Evolutionary conservation across 257 asterid genomes (phyloP).

Genomic region (Solanum appendiculatum): DNA sequence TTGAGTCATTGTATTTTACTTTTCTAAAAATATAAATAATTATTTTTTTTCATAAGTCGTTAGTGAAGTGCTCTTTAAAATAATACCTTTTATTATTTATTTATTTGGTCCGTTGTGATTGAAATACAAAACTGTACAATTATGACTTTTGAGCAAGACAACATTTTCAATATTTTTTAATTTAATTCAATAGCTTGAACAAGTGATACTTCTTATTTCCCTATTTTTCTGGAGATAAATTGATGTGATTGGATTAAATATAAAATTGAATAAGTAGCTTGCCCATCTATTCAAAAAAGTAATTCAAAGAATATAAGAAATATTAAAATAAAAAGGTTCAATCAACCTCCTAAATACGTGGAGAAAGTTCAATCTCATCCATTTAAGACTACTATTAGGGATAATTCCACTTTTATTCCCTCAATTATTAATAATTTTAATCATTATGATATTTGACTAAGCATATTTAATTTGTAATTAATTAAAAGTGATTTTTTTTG

Average conservation of each 20-base stretch:
- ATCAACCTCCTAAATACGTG: neutral
- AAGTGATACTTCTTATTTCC: neutral
- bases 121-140: neutral
- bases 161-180: neutral
- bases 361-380: neutral
- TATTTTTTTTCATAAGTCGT: neutral
- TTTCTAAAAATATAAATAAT: neutral
- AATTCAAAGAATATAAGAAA: neutral
- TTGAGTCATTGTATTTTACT: neutral
- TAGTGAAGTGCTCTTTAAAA: neutral
- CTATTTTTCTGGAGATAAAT: neutral
- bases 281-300: neutral
- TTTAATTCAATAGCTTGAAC: neutral
- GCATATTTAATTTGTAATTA: neutral
- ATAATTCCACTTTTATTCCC: neutral
- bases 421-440: neutral
- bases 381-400: neutral
- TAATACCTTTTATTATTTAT: neutral
- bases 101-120: neutral
- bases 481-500: neutral
- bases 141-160: neutral
- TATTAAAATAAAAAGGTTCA: neutral
- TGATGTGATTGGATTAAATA: neutral
- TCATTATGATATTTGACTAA: neutral
- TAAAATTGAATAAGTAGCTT: neutral